These are phyloP conservation scores for Curvularia eragrostidis DNA, from an alignment of 2,329 filamentous ascomycete genomes.

Conservation along the genomic window DNA sequence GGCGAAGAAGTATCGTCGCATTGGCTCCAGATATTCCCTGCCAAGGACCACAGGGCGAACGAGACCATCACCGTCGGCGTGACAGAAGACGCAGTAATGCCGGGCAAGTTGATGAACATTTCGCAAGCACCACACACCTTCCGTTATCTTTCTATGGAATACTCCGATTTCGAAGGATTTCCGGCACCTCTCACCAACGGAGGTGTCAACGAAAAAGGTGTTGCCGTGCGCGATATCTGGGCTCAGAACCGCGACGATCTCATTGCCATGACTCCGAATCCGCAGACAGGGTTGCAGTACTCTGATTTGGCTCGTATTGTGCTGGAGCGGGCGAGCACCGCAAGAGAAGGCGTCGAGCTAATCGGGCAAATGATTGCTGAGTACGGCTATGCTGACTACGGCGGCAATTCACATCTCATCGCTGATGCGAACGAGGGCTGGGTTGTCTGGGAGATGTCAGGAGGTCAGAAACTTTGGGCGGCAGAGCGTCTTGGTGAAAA, in stretches of 20 bases:
- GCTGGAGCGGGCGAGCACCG: constrained; percentile 51
- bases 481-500: constrained; percentile 43
- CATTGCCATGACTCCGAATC: constrained; percentile 51
- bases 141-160: constrained; percentile 49
- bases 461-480: constrained; percentile 45
- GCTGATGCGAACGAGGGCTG: constrained; percentile 50
- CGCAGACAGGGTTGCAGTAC: constrained; percentile 53
- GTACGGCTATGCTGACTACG: constrained; percentile 54
- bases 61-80: constrained; percentile 55
- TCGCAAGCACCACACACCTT: constrained; percentile 45
- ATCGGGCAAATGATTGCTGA: constrained; percentile 51
- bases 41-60: constrained; percentile 51
- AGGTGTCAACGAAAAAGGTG: constrained; percentile 53
- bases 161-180: constrained; percentile 53
- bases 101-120: constrained; percentile 45
- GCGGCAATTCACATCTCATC: constrained; percentile 54
- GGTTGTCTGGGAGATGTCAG: constrained; percentile 48
- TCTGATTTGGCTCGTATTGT: constrained; percentile 52
- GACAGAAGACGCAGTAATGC: constrained; percentile 49
- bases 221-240: constrained; percentile 54
- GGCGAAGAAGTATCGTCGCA: constrained; percentile 58
- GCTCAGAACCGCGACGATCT: constrained; percentile 51
- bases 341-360: constrained; percentile 53
- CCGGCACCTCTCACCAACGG: constrained; percentile 55
- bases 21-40: constrained; percentile 57